These are phyloP conservation scores for Coccomyxa subellipsoidea DNA, from an alignment of 163 green algal genomes.

Conservation along the genomic window DNA sequence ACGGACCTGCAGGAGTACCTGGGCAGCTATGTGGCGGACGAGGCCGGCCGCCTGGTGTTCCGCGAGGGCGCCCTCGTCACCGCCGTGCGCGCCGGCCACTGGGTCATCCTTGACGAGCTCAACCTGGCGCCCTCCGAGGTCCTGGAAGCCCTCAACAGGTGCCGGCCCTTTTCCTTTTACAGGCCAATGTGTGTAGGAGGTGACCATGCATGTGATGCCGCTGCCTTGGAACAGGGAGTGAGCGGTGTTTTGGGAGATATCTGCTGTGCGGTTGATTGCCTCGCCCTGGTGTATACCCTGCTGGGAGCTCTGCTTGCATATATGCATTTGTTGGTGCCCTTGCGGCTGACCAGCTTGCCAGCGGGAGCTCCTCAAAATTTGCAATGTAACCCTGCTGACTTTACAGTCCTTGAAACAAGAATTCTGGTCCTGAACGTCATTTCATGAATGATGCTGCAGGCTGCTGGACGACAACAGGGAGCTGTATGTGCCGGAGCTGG, in stretches of 20 bases:
- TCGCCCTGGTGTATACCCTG: no score
- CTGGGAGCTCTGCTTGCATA: no score
- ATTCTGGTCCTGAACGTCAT: no score
- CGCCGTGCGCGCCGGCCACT: conserved; percentile 84
- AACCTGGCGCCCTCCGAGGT: conserved; percentile 95
- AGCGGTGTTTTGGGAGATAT: no score
- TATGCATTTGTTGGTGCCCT: no score
- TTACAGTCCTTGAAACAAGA: background rate
- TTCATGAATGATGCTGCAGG: no score
- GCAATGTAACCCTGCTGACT: background rate
- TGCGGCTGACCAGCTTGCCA: no score
- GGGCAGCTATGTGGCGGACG: conserved; percentile 77
- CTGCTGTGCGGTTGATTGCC: no score
- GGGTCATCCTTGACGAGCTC: conserved; percentile 98
- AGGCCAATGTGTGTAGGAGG: no score
- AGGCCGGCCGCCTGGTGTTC: conserved; percentile 73
- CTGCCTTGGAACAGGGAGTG: no score
- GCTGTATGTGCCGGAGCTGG: conserved; percentile 95
- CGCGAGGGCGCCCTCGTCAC: conserved; percentile 84
- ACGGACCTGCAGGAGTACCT: conserved; percentile 98
- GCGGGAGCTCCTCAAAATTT: no score
- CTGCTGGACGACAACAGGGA: conserved; percentile 98
- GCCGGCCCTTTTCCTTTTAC: background rate
- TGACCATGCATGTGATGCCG: background rate
- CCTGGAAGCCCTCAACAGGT: conserved; percentile 97